These are phyloP conservation scores for Caloboletus inedulis DNA, from an alignment of 1,284 basidiomycete species.

Conservation along the genomic window DNA sequence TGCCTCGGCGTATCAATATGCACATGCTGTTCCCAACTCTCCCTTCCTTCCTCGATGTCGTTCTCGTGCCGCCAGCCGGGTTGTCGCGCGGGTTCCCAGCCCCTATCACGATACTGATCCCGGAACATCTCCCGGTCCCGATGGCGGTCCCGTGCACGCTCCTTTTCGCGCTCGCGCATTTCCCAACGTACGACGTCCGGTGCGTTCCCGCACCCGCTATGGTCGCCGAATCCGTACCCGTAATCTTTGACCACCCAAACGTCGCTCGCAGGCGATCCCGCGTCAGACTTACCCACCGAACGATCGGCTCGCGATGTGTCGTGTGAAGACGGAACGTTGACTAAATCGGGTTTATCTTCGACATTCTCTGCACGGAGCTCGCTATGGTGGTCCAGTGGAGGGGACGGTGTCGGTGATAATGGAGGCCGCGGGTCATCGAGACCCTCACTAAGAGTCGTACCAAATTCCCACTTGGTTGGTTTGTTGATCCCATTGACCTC, in stretches of 20 bases:
- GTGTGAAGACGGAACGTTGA: not conserved
- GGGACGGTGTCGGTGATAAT: not conserved
- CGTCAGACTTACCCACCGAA: conserved; percentile 13
- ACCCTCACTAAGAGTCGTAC: conserved; percentile 39
- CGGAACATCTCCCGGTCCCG: conserved; percentile 18
- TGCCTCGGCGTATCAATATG: conserved; percentile 16
- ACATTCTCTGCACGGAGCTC: not conserved
- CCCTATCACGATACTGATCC: conserved; percentile 25
- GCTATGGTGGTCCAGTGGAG: not conserved
- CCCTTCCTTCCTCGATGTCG: conserved; percentile 21
- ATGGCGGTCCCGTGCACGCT: conserved; percentile 17
- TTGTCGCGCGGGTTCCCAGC: conserved; percentile 16
- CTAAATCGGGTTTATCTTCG: conserved; percentile 1
- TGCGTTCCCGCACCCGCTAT: conserved; percentile 35
- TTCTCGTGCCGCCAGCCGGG: conserved; percentile 26
- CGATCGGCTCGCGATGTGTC: not conserved
- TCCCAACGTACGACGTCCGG: conserved; percentile 31
- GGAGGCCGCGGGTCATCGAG: conserved; percentile 4
- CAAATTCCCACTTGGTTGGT: conserved; percentile 55
- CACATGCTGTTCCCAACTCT: conserved; percentile 24
- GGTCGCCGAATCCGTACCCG: conserved; percentile 55
- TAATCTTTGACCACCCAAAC: conserved; percentile 60
- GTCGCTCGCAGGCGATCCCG: conserved; percentile 31
- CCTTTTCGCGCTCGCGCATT: conserved; percentile 28
- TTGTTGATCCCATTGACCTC: conserved; percentile 38